Percentiles rank a stretch among this genome's conserved stretches.
Conservation (phyloP, 2,329 filamentous ascomycete genomes). For the Aspergillus sojae region DNA sequence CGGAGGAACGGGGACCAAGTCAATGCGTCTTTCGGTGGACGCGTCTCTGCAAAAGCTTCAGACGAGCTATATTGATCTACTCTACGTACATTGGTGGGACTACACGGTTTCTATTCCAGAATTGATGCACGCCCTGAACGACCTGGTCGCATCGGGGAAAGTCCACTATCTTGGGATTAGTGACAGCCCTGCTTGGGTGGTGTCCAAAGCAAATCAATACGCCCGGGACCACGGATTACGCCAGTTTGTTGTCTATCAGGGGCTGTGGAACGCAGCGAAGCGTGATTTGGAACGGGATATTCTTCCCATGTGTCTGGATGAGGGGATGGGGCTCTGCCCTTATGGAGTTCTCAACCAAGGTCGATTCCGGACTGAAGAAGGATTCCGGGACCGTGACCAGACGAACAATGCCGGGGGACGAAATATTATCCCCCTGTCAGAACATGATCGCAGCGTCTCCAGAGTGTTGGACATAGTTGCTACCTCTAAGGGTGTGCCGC, state of each 20-base stretch:
- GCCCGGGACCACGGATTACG: constrained; percentile 70
- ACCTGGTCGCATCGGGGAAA: constrained; percentile 62
- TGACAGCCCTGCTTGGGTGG: constrained; percentile 69
- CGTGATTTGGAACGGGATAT: constrained; percentile 71
- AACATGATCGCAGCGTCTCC: constrained; percentile 19
- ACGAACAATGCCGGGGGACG: constrained; percentile 21
- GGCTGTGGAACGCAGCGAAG: constrained; percentile 62
- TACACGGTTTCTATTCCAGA: constrained; percentile 65
- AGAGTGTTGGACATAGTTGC: constrained; percentile 13
- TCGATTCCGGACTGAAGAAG: constrained; percentile 46
- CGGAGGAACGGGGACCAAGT: constrained; percentile 40
- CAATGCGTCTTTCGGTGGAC: constrained; percentile 30
- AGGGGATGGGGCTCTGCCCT: constrained; percentile 64
- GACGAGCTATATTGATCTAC: constrained; percentile 41
- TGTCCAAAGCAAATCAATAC: constrained; percentile 55
- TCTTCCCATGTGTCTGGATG: constrained; percentile 64
- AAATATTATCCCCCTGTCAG: constrained; percentile 16
- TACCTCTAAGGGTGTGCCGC: background rate
- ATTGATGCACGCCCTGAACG: constrained; percentile 68
- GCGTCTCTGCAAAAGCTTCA: constrained; percentile 33
- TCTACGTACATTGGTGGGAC: constrained; percentile 58
- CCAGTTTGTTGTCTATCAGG: constrained; percentile 72
- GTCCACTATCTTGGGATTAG: constrained; percentile 69
- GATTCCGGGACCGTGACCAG: constrained; percentile 28
- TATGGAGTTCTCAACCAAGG: constrained; percentile 47